Evolutionary conservation across 78 protist species (phyloP).

Genomic region (Isochrysis galbana): DNA sequence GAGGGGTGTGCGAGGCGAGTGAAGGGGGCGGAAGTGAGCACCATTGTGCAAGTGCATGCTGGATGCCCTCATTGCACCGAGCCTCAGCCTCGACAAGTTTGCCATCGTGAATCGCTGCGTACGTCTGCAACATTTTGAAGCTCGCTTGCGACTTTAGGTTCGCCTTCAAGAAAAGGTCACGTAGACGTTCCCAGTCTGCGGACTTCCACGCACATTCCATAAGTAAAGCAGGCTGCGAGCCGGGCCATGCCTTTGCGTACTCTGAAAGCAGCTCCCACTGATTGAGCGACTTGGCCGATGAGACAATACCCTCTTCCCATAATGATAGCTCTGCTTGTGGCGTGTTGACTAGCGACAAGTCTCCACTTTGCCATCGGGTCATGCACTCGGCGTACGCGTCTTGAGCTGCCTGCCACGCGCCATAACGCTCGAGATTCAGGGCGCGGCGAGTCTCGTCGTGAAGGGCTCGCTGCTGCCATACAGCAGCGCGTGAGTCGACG

Average conservation of each 20-base stretch:
- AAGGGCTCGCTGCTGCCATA: neutral
- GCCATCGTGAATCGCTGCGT: constrained; percentile 43
- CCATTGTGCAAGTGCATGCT: constrained; percentile 46
- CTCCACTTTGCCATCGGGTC: neutral
- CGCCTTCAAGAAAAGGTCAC: neutral
- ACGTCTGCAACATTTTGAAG: constrained; percentile 38
- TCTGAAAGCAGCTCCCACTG: constrained; percentile 81
- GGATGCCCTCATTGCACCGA: constrained; percentile 42
- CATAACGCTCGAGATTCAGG: constrained; percentile 28
- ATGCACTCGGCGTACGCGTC: constrained; percentile 30
- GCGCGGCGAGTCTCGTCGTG: neutral
- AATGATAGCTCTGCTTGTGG: constrained; percentile 46
- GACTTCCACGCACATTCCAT: constrained; percentile 72
- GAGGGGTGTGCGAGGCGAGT: constrained; percentile 32
- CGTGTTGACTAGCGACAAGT: neutral
- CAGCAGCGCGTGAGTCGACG: neutral
- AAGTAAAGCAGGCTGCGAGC: constrained; percentile 38
- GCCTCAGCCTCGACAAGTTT: constrained; percentile 37
- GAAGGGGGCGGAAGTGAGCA: constrained; percentile 14
- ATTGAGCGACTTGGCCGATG: constrained; percentile 71
- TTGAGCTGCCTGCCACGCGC: constrained; percentile 47
- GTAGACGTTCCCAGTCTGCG: constrained; percentile 43
- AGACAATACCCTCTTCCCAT: constrained; percentile 85
- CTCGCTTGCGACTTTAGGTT: constrained; percentile 2
- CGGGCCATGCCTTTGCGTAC: constrained; percentile 25